Evolutionary conservation across 2,329 filamentous ascomycete species (phyloP), one percentile per base, ranked within the genome.

Genomic region (Sphaerulina musiva): DNA sequence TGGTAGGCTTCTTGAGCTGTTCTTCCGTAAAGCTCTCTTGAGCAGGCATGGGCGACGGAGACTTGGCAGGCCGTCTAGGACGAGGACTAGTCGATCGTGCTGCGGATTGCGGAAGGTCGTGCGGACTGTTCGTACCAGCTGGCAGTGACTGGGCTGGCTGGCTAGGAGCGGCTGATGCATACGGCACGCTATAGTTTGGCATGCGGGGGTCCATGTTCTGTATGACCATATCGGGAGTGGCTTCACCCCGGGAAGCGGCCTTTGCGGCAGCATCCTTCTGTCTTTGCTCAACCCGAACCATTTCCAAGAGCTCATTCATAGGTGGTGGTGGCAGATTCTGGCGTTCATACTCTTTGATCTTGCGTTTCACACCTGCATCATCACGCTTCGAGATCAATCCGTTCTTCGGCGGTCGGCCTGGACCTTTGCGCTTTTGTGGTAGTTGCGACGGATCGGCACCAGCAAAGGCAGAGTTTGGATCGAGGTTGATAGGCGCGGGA

Each of bases 341-440:
- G 45, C 68, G 69, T 38, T 70, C 66, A 47, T 65, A 67, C 56
- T 72, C 69, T 55, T 64, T 70, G 54, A 58, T 65, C 62, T 57
- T 74, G 34, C 64, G 61, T 49, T 66, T 69, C 44, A 68, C 64
- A 31, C 64, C 62, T 6, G 65, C 57, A 55, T 68, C 61, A 53
- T 90, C 85, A 53, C 87, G 78, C 71, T 90, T 90, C 1, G 87
- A 91, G 82, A 90, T 88, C 66, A 89, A 80, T 29, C 87, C 87
- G 64, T 91, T 87, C 73, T 91, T 91, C 0, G 87, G 87, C 17
- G 87, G 87, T 50, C 87, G 76, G n/a, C 87, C 87, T 8, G 87
- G 87, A 11, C 87, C 87, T 61, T 87, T 83, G 59, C 86, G 84
- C 70, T 82, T 86, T 29, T 81, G 79, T 31, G 81, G 71, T 5